phyloP scores from a whole-genome alignment of 345 rosid species.

The Sonneratia caseolaris region DNA sequence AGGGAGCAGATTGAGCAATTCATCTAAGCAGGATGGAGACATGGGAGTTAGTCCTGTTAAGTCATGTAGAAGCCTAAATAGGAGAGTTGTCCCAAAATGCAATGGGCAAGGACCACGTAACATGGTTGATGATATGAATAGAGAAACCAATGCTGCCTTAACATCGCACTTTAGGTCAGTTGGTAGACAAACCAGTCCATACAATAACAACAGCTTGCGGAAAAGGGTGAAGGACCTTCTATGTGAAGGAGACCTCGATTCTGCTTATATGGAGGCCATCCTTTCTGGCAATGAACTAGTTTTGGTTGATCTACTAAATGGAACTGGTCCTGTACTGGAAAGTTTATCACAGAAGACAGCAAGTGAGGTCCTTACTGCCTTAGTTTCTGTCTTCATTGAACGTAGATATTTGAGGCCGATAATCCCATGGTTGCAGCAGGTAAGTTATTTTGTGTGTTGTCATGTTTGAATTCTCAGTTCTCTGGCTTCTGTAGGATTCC shows the following conservation, averaged over 20 bases:
- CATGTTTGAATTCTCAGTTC: not conserved
- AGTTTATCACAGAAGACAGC: constrained; percentile 53
- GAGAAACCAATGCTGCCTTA: constrained; percentile 26
- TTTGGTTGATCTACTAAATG: constrained; percentile 67
- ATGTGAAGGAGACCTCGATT: constrained; percentile 60
- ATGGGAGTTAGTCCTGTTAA: constrained; percentile 29
- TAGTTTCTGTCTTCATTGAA: constrained; percentile 54
- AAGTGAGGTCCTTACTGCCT: constrained; percentile 50
- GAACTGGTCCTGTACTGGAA: constrained; percentile 81
- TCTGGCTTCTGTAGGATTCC: not conserved
- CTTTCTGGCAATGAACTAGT: constrained; percentile 54
- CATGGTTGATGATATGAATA: constrained; percentile 16
- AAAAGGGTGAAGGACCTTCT: constrained; percentile 44
- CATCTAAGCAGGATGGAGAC: constrained; percentile 35
- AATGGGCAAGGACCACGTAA: constrained; percentile 28
- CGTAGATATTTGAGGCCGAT: constrained; percentile 52
- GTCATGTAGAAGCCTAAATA: constrained; percentile 22
- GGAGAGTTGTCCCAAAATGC: constrained; percentile 38
- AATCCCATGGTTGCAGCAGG: constrained; percentile 94
- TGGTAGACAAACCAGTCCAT: constrained; percentile 26
- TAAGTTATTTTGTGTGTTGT: constrained; percentile 22
- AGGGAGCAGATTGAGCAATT: constrained; percentile 36
- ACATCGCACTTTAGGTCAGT: constrained; percentile 22
- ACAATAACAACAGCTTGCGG: constrained; percentile 35
- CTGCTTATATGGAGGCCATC: constrained; percentile 75